Conservation (phyloP, 148 eudicot species). For the Tetragonia tetragonoides region DNA sequence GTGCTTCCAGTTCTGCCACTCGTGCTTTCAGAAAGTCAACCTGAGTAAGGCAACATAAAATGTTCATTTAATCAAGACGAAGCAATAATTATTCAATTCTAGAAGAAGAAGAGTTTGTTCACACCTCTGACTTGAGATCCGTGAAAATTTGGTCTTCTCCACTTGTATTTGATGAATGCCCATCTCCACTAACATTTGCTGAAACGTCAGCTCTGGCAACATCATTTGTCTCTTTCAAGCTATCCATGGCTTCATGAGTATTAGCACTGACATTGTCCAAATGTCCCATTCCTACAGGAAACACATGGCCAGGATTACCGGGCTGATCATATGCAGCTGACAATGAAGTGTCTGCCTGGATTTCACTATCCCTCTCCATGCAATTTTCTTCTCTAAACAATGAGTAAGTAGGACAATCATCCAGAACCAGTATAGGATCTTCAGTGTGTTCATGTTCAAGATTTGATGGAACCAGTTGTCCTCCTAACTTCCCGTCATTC, state of each 20-base stretch:
- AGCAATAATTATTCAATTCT: conserved; percentile 11
- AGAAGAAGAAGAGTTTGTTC: conserved; percentile 9
- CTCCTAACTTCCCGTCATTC: conserved; percentile 25
- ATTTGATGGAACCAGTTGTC: conserved; percentile 18
- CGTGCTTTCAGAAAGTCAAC: conserved; percentile 54
- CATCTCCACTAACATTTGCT: conserved; percentile 28
- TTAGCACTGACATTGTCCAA: conserved; percentile 28
- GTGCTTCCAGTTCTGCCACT: conserved; percentile 56
- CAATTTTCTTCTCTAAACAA: conserved; percentile 33
- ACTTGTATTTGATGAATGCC: conserved; percentile 23
- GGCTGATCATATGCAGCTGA: conserved; percentile 32
- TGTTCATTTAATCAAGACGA: background rate
- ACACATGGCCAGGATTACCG: conserved; percentile 27
- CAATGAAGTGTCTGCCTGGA: conserved; percentile 23
- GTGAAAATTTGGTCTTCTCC: conserved; percentile 40
- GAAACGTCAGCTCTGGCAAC: conserved; percentile 18
- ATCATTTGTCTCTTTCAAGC: conserved; percentile 18
- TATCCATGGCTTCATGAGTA: conserved; percentile 22
- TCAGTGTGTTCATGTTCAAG: conserved; percentile 31
- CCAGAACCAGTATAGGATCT: conserved; percentile 27
- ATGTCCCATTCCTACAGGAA: conserved; percentile 19
- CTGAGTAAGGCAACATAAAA: conserved; percentile 34
- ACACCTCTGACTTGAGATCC: conserved; percentile 68
- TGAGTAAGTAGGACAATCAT: conserved; percentile 26
- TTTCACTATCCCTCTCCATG: conserved; percentile 26